Percentiles rank a stretch among this genome's conserved stretches.
Conservation (phyloP, 768 basidiomycete genomes). For the Mycena floridula region DNA sequence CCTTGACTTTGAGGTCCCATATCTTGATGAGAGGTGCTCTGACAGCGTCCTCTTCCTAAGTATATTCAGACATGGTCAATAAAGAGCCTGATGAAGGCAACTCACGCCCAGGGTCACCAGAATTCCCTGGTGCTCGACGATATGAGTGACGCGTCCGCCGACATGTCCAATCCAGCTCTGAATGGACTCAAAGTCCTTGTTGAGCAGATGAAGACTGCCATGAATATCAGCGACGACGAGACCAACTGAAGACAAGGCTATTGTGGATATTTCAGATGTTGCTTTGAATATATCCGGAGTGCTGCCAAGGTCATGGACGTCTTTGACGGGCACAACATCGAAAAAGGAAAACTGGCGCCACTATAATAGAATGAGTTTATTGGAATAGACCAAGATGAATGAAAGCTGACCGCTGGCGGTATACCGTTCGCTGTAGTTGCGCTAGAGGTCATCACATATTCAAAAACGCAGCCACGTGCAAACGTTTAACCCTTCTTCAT, state of each 20-base stretch:
- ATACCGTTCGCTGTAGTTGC: no score
- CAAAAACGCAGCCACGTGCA: no score
- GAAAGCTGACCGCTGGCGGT: no score
- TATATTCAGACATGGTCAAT: slow-evolving; percentile 6
- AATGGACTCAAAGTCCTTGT: slow-evolving; percentile 63
- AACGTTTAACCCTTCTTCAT: no score
- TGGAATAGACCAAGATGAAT: no score
- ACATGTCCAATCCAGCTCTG: slow-evolving; percentile 78
- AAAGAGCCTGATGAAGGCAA: slow-evolving; percentile 10
- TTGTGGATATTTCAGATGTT: slow-evolving; percentile 68
- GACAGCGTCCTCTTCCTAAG: slow-evolving; percentile 69
- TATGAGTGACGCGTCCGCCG: slow-evolving; percentile 78
- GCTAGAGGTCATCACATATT: no score
- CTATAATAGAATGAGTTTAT: slow-evolving; percentile 27
- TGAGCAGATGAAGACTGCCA: slow-evolving; percentile 74
- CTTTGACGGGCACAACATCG: slow-evolving; percentile 69
- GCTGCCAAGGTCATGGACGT: slow-evolving; percentile 67
- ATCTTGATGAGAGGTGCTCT: slow-evolving; percentile 74
- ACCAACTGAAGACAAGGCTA: slow-evolving; percentile 57
- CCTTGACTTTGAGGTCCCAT: slow-evolving; percentile 76
- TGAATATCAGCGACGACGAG: slow-evolving; percentile 81
- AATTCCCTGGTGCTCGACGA: slow-evolving; percentile 75
- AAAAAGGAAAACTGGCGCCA: slow-evolving; percentile 93
- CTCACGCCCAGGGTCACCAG: slow-evolving; percentile 87
- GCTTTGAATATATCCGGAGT: slow-evolving; percentile 80